Conservation (phyloP, 2,329 filamentous ascomycete species). For the Monosporascus sp. region DNA sequence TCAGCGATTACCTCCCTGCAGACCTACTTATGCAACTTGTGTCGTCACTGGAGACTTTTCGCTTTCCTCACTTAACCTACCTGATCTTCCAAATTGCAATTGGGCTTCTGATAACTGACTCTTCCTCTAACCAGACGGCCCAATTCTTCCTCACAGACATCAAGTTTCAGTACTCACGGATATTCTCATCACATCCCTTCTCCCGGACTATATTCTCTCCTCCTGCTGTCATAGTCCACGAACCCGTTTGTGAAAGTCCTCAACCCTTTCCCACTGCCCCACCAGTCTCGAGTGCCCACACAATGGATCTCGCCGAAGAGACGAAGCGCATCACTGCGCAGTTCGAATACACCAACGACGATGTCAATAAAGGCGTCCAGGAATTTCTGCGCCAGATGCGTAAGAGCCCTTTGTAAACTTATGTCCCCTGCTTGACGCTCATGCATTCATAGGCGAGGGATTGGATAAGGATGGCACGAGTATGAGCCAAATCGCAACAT, state of each 20-base stretch:
- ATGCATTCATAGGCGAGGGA: conserved; percentile 62
- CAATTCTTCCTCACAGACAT: conserved; percentile 48
- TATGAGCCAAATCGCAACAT: conserved; percentile 93
- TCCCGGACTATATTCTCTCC: conserved; percentile 36
- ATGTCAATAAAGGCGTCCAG: conserved; percentile 73
- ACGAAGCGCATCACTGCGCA: conserved; percentile 75
- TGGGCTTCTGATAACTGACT: conserved; percentile 14
- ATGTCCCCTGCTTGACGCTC: conserved; percentile 1
- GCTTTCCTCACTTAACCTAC: neutral
- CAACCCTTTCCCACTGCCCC: conserved; percentile 48
- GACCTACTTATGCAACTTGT: neutral
- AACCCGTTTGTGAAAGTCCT: conserved; percentile 50
- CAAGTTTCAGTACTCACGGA: conserved; percentile 37
- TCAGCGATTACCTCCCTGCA: neutral
- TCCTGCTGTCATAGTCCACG: conserved; percentile 33
- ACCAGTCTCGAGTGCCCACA: conserved; percentile 50
- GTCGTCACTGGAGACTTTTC: neutral
- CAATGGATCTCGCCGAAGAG: conserved; percentile 62
- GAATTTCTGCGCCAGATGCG: conserved; percentile 87
- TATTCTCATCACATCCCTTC: conserved; percentile 29
- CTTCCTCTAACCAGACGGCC: conserved; percentile 34
- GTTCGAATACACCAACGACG: conserved; percentile 76
- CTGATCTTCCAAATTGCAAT: conserved; percentile 9
- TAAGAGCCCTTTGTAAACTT: conserved; percentile 34
- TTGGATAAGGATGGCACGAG: conserved; percentile 71